Evolutionary conservation across 805 yeast species (phyloP), one percentile per base, ranked within the genome.

Genomic region (Candida parachauliodes): DNA sequence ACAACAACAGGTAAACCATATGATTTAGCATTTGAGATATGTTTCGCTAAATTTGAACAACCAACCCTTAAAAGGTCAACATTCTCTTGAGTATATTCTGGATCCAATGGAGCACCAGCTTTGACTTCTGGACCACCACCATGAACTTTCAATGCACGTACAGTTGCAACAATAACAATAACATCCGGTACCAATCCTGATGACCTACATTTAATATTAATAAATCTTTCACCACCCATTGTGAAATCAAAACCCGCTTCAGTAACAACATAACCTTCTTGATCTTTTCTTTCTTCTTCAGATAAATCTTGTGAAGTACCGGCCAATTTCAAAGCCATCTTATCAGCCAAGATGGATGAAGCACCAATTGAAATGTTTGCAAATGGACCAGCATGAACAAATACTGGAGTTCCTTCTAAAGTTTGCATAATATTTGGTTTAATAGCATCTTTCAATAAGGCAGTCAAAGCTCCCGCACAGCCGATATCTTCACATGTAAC

Each of bases 221-320:
- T 70, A 62, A 84, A 84, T 64, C 94, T 71, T 68, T 84, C 94
- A 60, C 94, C 94, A 57, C 94, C 94, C 94, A 84, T 84, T 36
- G 93, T 84, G 71, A 84, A 84, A 62, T 84, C 94, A 65, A 84
- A 84, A 45, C 94, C 94, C 14, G 94, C 94, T 61, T 84, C 94
- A 33, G 94, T 84, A 37, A 84, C 83, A 44, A 84, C 94, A 50
- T 76, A 84, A 44, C 94, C 93, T 48, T 74, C 74, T 52, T 74
- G 74, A 39, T 70, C 70, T 35, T 64, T 51, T 52, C 69, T 65
- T 46, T 62, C 68, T 33, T 65, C 67, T 14, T 62, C 61, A 17
- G 66, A 44, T 46, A 68, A 60, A 37, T 61, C 66, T n/a, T 75
- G 59, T 11, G 74, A 69, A 21, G 79, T 73, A 60, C 91, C 91